Conservation (phyloP, 2,329 filamentous ascomycete genomes). For the Penicillium sp. region DNA sequence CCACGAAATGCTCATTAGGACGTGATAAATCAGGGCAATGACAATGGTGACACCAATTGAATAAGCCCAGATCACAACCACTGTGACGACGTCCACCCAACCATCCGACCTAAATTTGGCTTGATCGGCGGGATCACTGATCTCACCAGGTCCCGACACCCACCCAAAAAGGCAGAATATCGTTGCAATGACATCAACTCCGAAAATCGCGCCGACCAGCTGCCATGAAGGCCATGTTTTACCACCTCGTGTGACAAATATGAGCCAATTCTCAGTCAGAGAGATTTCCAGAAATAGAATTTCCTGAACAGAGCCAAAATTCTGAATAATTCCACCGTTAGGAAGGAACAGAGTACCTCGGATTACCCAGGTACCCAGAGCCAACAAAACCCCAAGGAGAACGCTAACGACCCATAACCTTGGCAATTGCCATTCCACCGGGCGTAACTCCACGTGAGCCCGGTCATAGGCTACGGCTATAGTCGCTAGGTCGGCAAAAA, state of each 20-base stretch:
- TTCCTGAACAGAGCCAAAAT: constrained; percentile 71
- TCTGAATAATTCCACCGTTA: constrained; percentile 71
- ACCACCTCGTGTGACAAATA: constrained; percentile 89
- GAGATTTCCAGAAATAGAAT: constrained; percentile 88
- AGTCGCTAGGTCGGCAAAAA: constrained; percentile 77
- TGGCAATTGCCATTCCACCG: constrained; percentile 76
- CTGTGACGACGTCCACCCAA: constrained; percentile 58
- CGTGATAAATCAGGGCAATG: constrained; percentile 53
- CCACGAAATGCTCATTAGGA: constrained; percentile 46
- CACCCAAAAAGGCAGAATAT: constrained; percentile 76
- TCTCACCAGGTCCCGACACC: constrained; percentile 41
- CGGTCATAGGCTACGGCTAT: constrained; percentile 79
- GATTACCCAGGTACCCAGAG: constrained; percentile 69
- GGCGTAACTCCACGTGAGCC: constrained; percentile 70
- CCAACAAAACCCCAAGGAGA: constrained; percentile 64
- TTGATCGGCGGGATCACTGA: constrained; percentile 28
- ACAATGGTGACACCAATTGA: constrained; percentile 55
- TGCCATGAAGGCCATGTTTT: constrained; percentile 75
- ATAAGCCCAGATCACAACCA: constrained; percentile 54
- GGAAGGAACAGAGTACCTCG: constrained; percentile 68
- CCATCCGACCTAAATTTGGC: constrained; percentile 44
- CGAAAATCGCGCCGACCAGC: constrained; percentile 67
- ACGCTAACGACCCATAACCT: constrained; percentile 73
- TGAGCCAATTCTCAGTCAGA: constrained; percentile 92
- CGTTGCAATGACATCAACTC: constrained; percentile 69